These are phyloP conservation scores for Rhizophagus prolifer DNA, from an alignment of 192 early-diverging fungal species.

Conservation along the genomic window DNA sequence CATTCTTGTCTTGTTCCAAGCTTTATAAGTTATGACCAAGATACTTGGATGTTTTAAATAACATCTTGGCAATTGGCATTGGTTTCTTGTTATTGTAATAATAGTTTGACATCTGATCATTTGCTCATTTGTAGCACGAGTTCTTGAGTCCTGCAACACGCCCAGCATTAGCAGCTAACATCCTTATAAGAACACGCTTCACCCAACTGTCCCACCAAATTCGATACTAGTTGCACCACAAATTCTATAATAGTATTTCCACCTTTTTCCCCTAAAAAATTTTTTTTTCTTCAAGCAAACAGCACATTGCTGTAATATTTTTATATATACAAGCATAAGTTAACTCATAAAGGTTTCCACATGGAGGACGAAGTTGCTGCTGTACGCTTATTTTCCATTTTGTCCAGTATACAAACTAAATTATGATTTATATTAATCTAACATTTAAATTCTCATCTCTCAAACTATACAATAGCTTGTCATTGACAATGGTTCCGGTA, in stretches of 20 bases:
- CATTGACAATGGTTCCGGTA: constrained; percentile 92
- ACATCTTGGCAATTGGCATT: too few relatives aligned
- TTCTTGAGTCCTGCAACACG: background rate
- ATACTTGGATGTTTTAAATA: too few relatives aligned
- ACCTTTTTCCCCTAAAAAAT: background rate
- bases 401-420: background rate
- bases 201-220: background rate
- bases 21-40: too few relatives aligned
- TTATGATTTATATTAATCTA: constrained; percentile 19
- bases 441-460: background rate
- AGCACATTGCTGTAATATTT: background rate
- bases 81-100: background rate
- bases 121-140: background rate
- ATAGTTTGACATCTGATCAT: background rate
- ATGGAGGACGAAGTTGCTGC: constrained; percentile 87
- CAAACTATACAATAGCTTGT: constrained; percentile 56
- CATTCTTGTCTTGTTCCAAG: too few relatives aligned
- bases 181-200: background rate
- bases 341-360: background rate
- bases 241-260: background rate
- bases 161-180: background rate
- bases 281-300: constrained; percentile 1
- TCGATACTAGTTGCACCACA: too few relatives aligned
- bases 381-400: constrained; percentile 50
- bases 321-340: background rate